Base-by-base conservation (phyloP, 202 grass and related monocot species). In the Hordeum pubiflorum region DNA sequence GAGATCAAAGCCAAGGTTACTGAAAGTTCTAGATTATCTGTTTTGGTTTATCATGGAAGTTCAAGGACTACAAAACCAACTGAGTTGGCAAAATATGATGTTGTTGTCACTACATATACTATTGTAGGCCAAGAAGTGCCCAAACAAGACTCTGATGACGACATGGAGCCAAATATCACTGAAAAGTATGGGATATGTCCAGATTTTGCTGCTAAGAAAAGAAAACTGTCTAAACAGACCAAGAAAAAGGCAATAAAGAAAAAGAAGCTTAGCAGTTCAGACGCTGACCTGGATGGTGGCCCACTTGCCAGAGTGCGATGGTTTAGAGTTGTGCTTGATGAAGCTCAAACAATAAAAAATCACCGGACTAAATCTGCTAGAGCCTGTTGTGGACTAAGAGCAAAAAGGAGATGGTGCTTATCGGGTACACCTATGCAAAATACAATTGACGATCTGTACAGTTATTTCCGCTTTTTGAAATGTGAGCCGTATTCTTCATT, bases 331-430 rank as follows among this genome's bases (percentile, higher is more conserved):
- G 87, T 94, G 58, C 77, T 94, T 7, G 92, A 94, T 80, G 92
- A 94, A 91, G 92, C 92, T 82, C 92, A 94, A 74, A 91, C 86
- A 23, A 94, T 94, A 81, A 94, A 94, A 72, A 94, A 94, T 77
- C 79, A 89, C 60, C 58, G 78, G 24, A 94, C 91, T 70, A 84
- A 89, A 82, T 87, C 91, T 14, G 80, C 92, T 40, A 91, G 77
- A 85, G 89, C 92, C 59, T 94, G 92, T 66, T 87, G 86, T 82
- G 88, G 77, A 64, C 79, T 94, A 15, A 83, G 74, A 58, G 86
- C 92, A 12, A 71, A 89, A 84, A 87, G 92, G 69, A 89, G 92
- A 72, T 94, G 92, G 92, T 94, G 92, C 63, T 85, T 94, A 85
- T 94, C 92, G 81, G 92, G 92, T 66, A 94, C 92, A 50, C 92